phyloP scores from a whole-genome alignment of 169 alveolate species.

The Babesia sp. region DNA sequence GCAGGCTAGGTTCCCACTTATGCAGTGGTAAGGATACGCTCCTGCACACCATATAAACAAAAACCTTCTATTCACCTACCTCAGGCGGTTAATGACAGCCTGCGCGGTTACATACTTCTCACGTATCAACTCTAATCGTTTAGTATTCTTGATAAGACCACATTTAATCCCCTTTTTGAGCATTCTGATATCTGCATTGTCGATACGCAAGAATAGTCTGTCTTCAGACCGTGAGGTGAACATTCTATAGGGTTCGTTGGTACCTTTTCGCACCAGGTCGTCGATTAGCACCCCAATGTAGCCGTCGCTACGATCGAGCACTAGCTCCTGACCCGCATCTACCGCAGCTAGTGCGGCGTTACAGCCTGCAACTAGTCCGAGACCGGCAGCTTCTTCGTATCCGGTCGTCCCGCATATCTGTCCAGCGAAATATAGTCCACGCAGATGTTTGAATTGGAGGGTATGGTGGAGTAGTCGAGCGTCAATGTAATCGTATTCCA shows the following conservation, averaged over 20 bases:
- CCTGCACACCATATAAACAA: slow-evolving; percentile 2
- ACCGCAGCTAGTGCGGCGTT: slow-evolving; percentile 84
- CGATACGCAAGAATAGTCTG: slow-evolving; percentile 82
- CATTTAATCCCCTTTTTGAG: slow-evolving; percentile 74
- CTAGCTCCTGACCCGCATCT: slow-evolving; percentile 39
- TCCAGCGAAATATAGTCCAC: slow-evolving; percentile 86
- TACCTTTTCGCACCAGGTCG: slow-evolving; percentile 85
- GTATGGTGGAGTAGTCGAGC: slow-evolving; percentile 80
- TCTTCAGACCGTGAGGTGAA: slow-evolving; percentile 88
- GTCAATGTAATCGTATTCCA: slow-evolving; percentile 86
- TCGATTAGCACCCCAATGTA: slow-evolving; percentile 89
- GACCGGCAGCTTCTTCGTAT: slow-evolving; percentile 92
- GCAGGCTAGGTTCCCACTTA: slow-evolving; percentile 11
- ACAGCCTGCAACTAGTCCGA: slow-evolving; percentile 90
- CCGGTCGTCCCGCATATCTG: slow-evolving; percentile 93
- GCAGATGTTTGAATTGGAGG: slow-evolving; percentile 78
- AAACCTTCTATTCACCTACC: slow-evolving; percentile 1
- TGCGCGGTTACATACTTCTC: slow-evolving; percentile 56
- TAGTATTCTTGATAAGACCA: slow-evolving; percentile 72
- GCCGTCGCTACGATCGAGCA: slow-evolving; percentile 79
- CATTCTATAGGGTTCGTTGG: slow-evolving; percentile 89
- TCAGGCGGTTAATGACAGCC: slow-evolving; percentile 30
- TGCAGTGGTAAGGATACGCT: slow-evolving; percentile 21
- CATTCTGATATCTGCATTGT: slow-evolving; percentile 84
- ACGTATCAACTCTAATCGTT: slow-evolving; percentile 58